Percentiles rank a stretch among this genome's conserved stretches.
Evolutionary conservation across 73 alveolate genomes (phyloP).

Genomic region (Durusdinium trenchii): DNA sequence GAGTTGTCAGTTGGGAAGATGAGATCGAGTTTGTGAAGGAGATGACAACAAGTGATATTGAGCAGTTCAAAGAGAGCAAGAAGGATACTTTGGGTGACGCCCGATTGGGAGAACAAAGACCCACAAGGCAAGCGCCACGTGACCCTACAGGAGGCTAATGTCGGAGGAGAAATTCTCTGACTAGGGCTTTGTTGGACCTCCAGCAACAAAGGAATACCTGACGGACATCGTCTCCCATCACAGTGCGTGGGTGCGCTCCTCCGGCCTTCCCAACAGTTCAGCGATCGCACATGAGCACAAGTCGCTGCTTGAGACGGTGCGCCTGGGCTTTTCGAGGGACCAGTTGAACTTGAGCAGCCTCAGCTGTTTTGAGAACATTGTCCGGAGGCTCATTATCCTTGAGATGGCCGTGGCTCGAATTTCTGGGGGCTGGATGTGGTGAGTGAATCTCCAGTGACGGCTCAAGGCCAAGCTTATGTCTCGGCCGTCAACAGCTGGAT

Average conservation of each 20-base stretch:
- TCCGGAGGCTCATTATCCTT: not conserved
- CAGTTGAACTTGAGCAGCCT: not conserved
- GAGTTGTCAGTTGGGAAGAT: not conserved
- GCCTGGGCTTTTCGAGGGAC: not conserved
- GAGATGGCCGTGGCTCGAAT: slow-evolving; percentile 51
- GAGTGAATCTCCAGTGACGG: not conserved
- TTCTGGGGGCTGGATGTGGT: not conserved
- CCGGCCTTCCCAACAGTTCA: not conserved
- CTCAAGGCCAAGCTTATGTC: not conserved
- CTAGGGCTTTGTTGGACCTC: not conserved
- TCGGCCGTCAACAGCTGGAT: not conserved
- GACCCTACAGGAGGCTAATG: not conserved
- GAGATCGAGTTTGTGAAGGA: not conserved
- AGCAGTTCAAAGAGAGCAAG: not conserved
- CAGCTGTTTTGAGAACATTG: not conserved
- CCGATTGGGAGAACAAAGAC: not conserved
- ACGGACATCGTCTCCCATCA: not conserved
- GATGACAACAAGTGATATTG: not conserved
- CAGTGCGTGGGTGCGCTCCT: not conserved
- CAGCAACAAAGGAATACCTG: not conserved
- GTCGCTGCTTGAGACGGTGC: not conserved
- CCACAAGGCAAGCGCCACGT: not conserved
- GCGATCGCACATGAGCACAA: not conserved
- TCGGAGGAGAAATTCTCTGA: not conserved
- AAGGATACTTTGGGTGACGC: not conserved